phyloP scores from a whole-genome alignment of 805 yeast genomes.

The Ogataea wickerhamii region DNA sequence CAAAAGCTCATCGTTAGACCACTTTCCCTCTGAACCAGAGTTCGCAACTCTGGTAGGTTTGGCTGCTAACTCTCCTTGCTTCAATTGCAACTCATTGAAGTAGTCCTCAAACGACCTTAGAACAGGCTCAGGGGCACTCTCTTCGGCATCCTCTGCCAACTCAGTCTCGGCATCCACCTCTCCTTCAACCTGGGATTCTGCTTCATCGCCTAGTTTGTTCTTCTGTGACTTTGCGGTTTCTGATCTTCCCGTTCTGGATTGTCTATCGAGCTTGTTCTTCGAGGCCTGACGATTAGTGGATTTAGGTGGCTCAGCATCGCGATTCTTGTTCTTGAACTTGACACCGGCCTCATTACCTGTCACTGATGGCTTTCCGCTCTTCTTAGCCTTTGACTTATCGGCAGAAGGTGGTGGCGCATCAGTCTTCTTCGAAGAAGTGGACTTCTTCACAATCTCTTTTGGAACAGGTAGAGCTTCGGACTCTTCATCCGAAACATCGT shows the following conservation, averaged over 20 bases:
- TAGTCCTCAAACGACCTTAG: conserved; percentile 80
- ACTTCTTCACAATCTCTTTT: conserved; percentile 76
- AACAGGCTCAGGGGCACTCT: conserved; percentile 44
- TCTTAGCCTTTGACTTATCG: conserved; percentile 74
- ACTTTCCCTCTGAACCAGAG: conserved; percentile 54
- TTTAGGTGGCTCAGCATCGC: conserved; percentile 53
- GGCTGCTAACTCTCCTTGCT: conserved; percentile 35
- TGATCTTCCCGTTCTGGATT: conserved; percentile 75
- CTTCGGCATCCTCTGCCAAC: conserved; percentile 39
- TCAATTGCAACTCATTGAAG: conserved; percentile 61
- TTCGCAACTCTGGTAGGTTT: conserved; percentile 47
- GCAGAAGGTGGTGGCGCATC: conserved; percentile 82
- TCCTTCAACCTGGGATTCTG: conserved; percentile 38
- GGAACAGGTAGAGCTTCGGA: conserved; percentile 50
- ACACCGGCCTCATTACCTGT: conserved; percentile 89
- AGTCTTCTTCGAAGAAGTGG: conserved; percentile 81
- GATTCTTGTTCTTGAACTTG: conserved; percentile 70
- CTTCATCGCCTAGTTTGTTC: conserved; percentile 89
- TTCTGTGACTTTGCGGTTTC: conserved; percentile 82
- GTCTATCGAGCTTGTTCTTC: conserved; percentile 72
- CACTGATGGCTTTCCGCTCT: conserved; percentile 62
- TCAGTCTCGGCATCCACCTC: conserved; percentile 60
- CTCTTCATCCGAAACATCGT: conserved; percentile 82
- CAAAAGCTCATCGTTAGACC: conserved; percentile 55
- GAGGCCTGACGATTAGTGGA: conserved; percentile 42